phyloP scores from a whole-genome alignment of 176 grass and related monocot genomes.

The Olyra latifolia region DNA sequence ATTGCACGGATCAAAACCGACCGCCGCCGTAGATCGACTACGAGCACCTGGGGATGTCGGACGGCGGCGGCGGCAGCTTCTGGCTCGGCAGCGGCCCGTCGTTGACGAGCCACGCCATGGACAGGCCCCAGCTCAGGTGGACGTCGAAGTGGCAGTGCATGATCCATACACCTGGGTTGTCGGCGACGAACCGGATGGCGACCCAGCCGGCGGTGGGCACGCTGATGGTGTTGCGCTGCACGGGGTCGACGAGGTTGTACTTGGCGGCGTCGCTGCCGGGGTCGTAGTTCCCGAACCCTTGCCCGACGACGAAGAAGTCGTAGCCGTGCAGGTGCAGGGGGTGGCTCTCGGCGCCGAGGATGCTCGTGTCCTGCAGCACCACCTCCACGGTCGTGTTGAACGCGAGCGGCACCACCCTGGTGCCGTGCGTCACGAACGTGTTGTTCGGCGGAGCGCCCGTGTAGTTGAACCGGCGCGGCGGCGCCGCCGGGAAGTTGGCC shows the following conservation, averaged over 20 bases:
- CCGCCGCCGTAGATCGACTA: neutral
- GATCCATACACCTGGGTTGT: constrained; percentile 86
- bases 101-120: constrained; percentile 85
- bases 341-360: constrained; percentile 70
- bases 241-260: constrained; percentile 68
- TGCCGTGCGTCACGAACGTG: constrained; percentile 57
- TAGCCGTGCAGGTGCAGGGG: constrained; percentile 78
- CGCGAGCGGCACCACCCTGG: constrained; percentile 48
- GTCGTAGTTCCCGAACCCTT: constrained; percentile 63
- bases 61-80: constrained; percentile 78
- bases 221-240: constrained; percentile 72
- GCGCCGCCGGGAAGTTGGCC: constrained; percentile 56
- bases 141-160: constrained; percentile 94
- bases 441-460: constrained; percentile 66
- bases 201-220: constrained; percentile 79
- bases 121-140: constrained; percentile 78
- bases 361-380: constrained; percentile 74
- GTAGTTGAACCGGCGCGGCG: constrained; percentile 64
- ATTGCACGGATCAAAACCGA: constrained; percentile 15
- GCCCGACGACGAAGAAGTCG: constrained; percentile 68
- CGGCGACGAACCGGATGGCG: constrained; percentile 68
- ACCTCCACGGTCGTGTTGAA: constrained; percentile 80
- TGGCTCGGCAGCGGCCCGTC: constrained; percentile 60
- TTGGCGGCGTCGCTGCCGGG: constrained; percentile 32
- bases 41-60: constrained; percentile 67